A percentile compares a stretch with the other conserved stretches of the same genome.
Evolutionary conservation across 495 filamentous ascomycete species (phyloP).

Genomic region (Monascus purpureus): DNA sequence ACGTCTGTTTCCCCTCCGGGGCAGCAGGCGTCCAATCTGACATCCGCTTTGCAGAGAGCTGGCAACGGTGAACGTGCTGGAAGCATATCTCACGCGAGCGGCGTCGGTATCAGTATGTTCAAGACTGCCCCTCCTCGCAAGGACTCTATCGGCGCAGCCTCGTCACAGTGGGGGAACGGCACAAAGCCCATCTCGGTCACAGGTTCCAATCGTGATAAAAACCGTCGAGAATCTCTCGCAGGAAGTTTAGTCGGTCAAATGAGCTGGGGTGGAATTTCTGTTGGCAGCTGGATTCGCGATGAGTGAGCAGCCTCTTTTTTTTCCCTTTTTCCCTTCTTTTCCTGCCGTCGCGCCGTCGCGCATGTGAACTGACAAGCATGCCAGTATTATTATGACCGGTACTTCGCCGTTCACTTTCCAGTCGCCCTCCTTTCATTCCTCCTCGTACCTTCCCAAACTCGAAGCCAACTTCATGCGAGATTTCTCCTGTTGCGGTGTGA

Average conservation of each 20-base stretch:
- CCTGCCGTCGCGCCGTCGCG: slow-evolving; percentile 1
- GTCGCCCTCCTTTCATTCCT: slow-evolving; percentile 92
- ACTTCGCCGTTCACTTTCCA: slow-evolving; percentile 85
- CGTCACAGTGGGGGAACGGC: slow-evolving; percentile 50
- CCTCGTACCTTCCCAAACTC: slow-evolving; percentile 92
- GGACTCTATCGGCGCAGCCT: slow-evolving; percentile 53
- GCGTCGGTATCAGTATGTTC: slow-evolving; percentile 43
- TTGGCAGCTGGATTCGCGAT: slow-evolving; percentile 93
- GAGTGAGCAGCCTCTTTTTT: slow-evolving; percentile 56
- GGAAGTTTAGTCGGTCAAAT: slow-evolving; percentile 83
- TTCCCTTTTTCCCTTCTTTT: no score
- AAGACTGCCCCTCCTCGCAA: slow-evolving; percentile 42
- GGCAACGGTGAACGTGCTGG: slow-evolving; percentile 26
- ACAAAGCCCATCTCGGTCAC: slow-evolving; percentile 79
- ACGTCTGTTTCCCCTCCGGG: slow-evolving; percentile 47
- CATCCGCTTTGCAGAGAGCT: slow-evolving; percentile 42
- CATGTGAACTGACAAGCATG: slow-evolving; percentile 14
- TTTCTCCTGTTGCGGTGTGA: slow-evolving; percentile 84
- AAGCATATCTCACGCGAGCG: slow-evolving; percentile 27
- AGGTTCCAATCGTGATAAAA: slow-evolving; percentile 57
- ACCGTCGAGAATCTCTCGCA: slow-evolving; percentile 69
- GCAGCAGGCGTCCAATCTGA: slow-evolving; percentile 47
- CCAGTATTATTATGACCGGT: slow-evolving; percentile 88
- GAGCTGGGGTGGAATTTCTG: slow-evolving; percentile 95
- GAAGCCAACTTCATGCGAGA: slow-evolving; percentile 96